These are phyloP conservation scores for Penicillium malachiteum DNA, from an alignment of 495 filamentous ascomycete species.

Conservation along the genomic window DNA sequence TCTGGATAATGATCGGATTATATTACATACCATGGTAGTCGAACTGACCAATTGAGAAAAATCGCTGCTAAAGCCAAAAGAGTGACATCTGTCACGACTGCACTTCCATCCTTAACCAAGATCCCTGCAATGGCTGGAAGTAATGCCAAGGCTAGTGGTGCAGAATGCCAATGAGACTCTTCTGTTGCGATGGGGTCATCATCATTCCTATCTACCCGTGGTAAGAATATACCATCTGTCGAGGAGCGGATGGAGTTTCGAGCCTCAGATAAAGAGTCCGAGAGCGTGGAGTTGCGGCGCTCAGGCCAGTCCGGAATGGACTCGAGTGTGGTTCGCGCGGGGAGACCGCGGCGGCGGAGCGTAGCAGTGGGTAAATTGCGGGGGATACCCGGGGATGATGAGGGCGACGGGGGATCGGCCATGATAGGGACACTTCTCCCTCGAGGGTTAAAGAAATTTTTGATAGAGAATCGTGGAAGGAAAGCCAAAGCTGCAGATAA, in stretches of 20 bases:
- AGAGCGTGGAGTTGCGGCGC: conserved; percentile 73
- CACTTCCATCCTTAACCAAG: conserved; percentile 79
- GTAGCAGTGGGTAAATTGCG: conserved; percentile 7
- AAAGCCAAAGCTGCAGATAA: background rate
- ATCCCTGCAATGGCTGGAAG: conserved; percentile 82
- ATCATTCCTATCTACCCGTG: conserved; percentile 40
- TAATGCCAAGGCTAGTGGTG: conserved; percentile 78
- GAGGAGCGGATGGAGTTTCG: conserved; percentile 65
- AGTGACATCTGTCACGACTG: conserved; percentile 79
- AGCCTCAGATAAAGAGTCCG: conserved; percentile 67
- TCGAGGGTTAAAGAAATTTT: background rate
- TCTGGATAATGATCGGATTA: background rate
- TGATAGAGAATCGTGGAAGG: background rate
- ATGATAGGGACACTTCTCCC: conserved; percentile 3
- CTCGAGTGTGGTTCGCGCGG: conserved; percentile 34
- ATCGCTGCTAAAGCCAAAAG: conserved; percentile 74
- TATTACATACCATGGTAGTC: conserved; percentile 72
- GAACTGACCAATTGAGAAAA: conserved; percentile 92
- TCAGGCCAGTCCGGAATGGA: conserved; percentile 32
- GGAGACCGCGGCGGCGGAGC: conserved; percentile 41
- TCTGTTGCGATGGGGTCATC: conserved; percentile 36
- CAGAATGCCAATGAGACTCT: conserved; percentile 68
- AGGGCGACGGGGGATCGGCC: conserved; percentile 17
- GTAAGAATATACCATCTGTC: conserved; percentile 71
- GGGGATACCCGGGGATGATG: conserved; percentile 10